phyloP scores from a whole-genome alignment of 139 green algal species.

The Tetradesmus lagerheimii region DNA sequence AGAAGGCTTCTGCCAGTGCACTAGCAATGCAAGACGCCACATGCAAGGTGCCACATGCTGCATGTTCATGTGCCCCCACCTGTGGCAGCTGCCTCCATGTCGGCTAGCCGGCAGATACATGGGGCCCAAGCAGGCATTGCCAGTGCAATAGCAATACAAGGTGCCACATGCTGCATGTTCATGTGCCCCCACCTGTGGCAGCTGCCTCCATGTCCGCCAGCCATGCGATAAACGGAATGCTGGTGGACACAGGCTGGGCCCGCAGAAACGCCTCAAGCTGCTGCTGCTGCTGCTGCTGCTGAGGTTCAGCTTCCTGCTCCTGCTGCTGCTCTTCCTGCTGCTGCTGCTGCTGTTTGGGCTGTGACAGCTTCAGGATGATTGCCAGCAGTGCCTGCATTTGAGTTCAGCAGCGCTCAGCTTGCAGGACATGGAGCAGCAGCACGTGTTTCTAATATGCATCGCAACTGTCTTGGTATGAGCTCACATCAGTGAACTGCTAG shows the following conservation, averaged over 20 bases:
- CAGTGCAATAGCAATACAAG: too few species aligned
- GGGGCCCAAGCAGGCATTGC: too few species aligned
- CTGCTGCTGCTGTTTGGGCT: background rate
- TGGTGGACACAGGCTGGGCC: constrained; percentile 27
- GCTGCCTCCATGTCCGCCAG: constrained; percentile 42
- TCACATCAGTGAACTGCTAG: background rate
- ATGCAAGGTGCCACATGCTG: too few species aligned
- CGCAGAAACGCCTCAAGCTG: constrained; percentile 38
- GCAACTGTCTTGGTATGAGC: background rate
- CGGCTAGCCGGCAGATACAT: too few species aligned
- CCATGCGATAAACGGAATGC: constrained; percentile 47
- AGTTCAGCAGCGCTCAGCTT: background rate
- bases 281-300: constrained; percentile 18
- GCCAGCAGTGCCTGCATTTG: constrained; percentile 36
- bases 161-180: too few species aligned
- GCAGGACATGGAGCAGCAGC: background rate
- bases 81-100: too few species aligned
- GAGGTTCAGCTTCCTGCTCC: background rate
- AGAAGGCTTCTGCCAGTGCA: too few species aligned
- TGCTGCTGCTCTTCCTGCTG: background rate
- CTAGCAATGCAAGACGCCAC: too few species aligned
- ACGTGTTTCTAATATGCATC: background rate
- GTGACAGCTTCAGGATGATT: constrained; percentile 34
- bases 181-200: constrained; percentile 3
- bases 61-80: too few species aligned